Conservation (phyloP, 305 asterid genomes). For the Fraxinus platypoda region DNA sequence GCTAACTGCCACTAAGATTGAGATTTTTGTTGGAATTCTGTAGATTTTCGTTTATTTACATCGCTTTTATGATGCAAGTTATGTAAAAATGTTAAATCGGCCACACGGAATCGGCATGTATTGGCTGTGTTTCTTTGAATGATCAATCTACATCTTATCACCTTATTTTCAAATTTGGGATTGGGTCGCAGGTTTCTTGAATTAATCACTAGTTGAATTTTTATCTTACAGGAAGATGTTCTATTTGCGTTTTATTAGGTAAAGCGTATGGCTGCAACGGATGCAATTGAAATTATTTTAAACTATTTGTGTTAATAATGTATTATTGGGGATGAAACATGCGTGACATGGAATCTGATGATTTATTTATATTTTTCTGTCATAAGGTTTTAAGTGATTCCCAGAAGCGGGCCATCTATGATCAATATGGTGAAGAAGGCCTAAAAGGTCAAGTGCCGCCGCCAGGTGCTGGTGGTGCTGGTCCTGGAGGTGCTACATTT, state of each 20-base stretch:
- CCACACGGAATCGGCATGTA: not conserved
- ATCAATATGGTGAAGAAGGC: slow-evolving; percentile 93
- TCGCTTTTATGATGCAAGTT: not conserved
- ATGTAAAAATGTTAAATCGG: not conserved
- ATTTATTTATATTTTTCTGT: not conserved
- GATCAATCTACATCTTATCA: not conserved
- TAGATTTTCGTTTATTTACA: not conserved
- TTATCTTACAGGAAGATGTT: not conserved
- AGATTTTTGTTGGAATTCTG: not conserved
- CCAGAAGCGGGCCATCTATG: slow-evolving; percentile 72
- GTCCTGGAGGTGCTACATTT: slow-evolving; percentile 63
- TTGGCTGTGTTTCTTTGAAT: not conserved
- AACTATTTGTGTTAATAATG: not conserved
- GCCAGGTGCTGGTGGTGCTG: slow-evolving; percentile 56
- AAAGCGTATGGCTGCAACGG: not conserved
- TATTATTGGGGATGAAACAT: not conserved
- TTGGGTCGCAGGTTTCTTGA: not conserved
- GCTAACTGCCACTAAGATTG: not conserved
- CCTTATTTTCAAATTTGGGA: not conserved
- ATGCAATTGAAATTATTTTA: not conserved
- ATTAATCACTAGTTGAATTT: not conserved
- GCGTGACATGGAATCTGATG: not conserved
- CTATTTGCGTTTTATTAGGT: not conserved
- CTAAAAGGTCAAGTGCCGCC: slow-evolving; percentile 86
- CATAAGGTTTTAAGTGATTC: slow-evolving; percentile 81